Evolutionary conservation across 1,139 yeast species (phyloP).

Genomic region (Torulaspora pretoriensis): DNA sequence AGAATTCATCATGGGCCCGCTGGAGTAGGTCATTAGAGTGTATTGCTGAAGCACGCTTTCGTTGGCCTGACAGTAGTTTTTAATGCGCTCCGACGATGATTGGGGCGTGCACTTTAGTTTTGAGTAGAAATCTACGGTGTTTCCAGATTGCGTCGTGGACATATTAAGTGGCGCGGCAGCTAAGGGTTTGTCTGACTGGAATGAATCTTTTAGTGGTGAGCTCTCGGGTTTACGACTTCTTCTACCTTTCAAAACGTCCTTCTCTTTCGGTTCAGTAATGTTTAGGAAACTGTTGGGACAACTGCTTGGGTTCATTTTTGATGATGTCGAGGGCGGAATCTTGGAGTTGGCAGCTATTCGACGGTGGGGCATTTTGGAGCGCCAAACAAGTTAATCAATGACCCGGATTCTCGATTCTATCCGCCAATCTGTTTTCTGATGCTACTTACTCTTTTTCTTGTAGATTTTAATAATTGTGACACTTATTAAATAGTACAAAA

Average conservation of each 20-base stretch:
- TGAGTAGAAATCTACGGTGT: slow-evolving; percentile 8
- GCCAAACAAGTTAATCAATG: not conserved
- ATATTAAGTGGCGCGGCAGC: slow-evolving; percentile 5
- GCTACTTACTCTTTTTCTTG: not conserved
- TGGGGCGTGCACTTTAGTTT: slow-evolving; percentile 11
- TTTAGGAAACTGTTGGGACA: slow-evolving; percentile 13
- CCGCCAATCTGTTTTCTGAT: not conserved
- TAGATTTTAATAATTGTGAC: slow-evolving; percentile 1
- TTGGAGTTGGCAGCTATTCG: slow-evolving; percentile 7
- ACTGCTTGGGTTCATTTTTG: slow-evolving; percentile 12
- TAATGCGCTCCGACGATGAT: slow-evolving; percentile 9
- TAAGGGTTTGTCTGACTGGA: slow-evolving; percentile 4
- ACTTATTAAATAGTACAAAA: slow-evolving; percentile 6
- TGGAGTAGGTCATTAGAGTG: slow-evolving; percentile 19
- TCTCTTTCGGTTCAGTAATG: slow-evolving; percentile 8
- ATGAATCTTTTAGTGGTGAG: slow-evolving; percentile 7
- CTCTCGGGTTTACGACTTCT: slow-evolving; percentile 12
- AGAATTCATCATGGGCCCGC: slow-evolving; percentile 15
- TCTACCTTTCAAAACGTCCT: slow-evolving; percentile 8
- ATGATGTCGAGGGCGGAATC: slow-evolving; percentile 5
- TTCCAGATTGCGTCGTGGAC: slow-evolving; percentile 6
- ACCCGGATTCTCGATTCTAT: not conserved
- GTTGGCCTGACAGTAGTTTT: slow-evolving; percentile 5
- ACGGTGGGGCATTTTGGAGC: slow-evolving; percentile 7
- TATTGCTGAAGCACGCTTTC: slow-evolving; percentile 17